Conservation (phyloP, 2,329 filamentous ascomycete genomes). For the Paradendryphiella salina region DNA sequence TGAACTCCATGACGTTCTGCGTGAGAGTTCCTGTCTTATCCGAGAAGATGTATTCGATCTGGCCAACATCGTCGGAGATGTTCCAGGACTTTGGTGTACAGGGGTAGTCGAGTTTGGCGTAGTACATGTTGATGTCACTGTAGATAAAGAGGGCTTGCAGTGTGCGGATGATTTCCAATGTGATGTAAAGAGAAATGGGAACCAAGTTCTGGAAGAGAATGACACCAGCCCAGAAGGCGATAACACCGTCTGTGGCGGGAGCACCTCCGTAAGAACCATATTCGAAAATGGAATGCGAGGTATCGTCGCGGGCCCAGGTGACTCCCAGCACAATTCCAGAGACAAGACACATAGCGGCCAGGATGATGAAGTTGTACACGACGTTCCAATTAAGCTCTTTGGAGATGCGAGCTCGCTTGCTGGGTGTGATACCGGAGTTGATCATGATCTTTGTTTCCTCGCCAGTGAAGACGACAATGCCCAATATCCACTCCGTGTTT, state of each 20-base stretch:
- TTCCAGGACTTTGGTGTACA: conserved; percentile 99
- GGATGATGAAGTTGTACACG: conserved; percentile 90
- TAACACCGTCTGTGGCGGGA: conserved; percentile 80
- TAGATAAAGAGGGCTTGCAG: conserved; percentile 97
- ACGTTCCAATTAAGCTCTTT: conserved; percentile 97
- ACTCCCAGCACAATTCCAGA: conserved; percentile 83
- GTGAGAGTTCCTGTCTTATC: conserved; percentile 91
- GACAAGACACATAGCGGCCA: conserved; percentile 86
- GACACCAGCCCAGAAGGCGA: conserved; percentile 93
- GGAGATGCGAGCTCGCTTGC: conserved; percentile 87
- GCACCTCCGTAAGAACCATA: conserved; percentile 76
- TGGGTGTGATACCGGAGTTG: conserved; percentile 93
- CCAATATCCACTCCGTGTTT: conserved; percentile 95
- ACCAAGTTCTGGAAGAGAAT: conserved; percentile 99
- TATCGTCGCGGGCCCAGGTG: conserved; percentile 74
- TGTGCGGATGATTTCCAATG: conserved; percentile 91
- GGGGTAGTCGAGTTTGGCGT: conserved; percentile 88
- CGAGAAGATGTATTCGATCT: conserved; percentile 99
- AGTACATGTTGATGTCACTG: conserved; percentile 95
- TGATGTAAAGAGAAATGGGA: conserved; percentile 96
- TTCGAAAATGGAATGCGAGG: conserved; percentile 81
- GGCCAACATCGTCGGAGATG: conserved; percentile 95
- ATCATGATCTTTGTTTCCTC: conserved; percentile 99
- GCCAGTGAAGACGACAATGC: conserved; percentile 90
- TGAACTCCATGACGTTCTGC: conserved; percentile 98